Evolutionary conservation across 345 rosid species (phyloP), one percentile per base, ranked within the genome.

Genomic region (Cardamine occulta): DNA sequence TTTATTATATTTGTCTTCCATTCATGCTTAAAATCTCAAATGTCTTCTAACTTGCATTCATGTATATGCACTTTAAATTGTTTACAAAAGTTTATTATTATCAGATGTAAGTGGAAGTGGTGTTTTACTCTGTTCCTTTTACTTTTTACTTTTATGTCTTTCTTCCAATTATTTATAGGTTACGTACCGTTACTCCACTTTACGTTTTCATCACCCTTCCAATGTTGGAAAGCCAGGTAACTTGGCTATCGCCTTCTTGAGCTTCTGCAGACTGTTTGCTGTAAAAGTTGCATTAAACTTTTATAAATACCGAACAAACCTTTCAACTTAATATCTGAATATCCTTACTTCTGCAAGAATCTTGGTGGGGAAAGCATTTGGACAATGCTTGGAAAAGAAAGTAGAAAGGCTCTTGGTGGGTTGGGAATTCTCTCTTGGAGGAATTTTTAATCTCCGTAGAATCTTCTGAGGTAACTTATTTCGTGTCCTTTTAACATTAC

Each of bases 321-420:
- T 5, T 39, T 37, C 26, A 17, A 52, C 11, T 53, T 52, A 66
- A 64, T 60, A 66, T 66, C 53, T 44, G 32, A 44, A 39, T 58
- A 17, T 64, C 17, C 0, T 9, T 56, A 63, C 13, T 48, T 58
- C 49, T 60, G 51, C 53, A 82, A 90, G 99, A 88, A 79, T 80
- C 71, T 86, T 70, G 85, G 74, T 8, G 88, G 84, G 68, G 97
- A 82, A 75, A 95, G 97, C 64, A 87, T 91, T 31, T 90, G 86
- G 93, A 96, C 97, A 18, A 88, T 87, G 91, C 99, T 95, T 82
- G 88, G 80, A 34, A 71, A 91, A 83, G 97, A 95, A 83, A 95
- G 97, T 83, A 81, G 89, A 55, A 89, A 89, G 81, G 97, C 96
- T 65, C 86, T 92, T 81, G 84, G 80, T 63, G 99, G 97, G 65